Evolutionary conservation across 164 flowering plant species (phyloP), one percentile per base, ranked within the genome.

Genomic region (Vitis riparia): DNA sequence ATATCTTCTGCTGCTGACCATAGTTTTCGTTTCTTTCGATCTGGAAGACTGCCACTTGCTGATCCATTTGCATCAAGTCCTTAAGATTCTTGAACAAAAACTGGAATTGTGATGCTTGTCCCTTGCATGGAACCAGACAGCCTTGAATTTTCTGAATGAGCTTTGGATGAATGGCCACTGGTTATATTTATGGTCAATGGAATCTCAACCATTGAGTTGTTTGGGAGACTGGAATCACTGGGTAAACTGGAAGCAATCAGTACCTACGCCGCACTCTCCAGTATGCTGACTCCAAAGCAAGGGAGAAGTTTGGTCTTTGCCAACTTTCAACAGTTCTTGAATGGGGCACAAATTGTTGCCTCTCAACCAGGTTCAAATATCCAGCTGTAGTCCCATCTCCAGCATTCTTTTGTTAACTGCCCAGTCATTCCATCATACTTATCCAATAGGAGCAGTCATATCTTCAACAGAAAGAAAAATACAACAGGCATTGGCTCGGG

Each of bases 1-100:
- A 58, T 10, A 71, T 95, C 98, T 80, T 95, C 98, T 59, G 77
- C 89, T 10, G 69, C 76, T 23, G 97, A 77, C 97, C 98, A 95
- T 14, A 72, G 76, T 78, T 87, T 93, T 74, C 94, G 81, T 77
- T 85, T 95, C 82, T 75, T 88, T 72, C 84, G 73, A 17, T 84
- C 50, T 59, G 86, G 78, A 51, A 64, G 23, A 62, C 70, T 76
- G 48, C 73, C 75, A 75, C 81, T 50, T 58, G 71, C 55, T 59
- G 78, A 1, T 72, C 80, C 88, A 82, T 76, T 85, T 59, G 70
- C 79, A 72, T 85, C 87, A 76, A 73, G 47, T 62, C 73, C 82
- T 66, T 86, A 94, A 51, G 75, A 88, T 73, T 82, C 90, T 71
- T 76, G 89, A 70, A 90, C 87, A 71, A 81, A 77, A 74, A 87